phyloP scores from a whole-genome alignment of 768 basidiomycete species.

The Naganishia vishniacii region DNA sequence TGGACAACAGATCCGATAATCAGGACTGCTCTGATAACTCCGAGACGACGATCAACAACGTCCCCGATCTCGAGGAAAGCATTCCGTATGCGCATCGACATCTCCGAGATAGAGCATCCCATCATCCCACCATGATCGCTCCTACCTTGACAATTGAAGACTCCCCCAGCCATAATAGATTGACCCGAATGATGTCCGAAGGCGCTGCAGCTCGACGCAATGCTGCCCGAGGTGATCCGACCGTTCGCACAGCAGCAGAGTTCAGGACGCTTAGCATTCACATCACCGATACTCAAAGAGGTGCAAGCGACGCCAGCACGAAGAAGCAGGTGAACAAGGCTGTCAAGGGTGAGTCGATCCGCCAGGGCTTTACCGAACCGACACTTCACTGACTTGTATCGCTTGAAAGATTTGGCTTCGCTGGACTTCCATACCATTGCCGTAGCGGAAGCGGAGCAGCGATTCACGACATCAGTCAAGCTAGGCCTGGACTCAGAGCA shows the following conservation, averaged over 20 bases:
- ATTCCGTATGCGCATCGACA: neutral
- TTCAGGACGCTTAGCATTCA: conserved; percentile 54
- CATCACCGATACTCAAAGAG: conserved; percentile 42
- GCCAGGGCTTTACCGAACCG: neutral
- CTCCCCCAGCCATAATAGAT: neutral
- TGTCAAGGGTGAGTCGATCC: conserved; percentile 33
- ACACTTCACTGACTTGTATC: neutral
- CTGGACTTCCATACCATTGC: conserved; percentile 56
- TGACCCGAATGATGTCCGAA: neutral
- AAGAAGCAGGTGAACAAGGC: conserved; percentile 28
- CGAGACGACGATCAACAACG: neutral
- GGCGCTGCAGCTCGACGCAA: neutral
- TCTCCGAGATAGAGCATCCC: neutral
- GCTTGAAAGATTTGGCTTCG: conserved; percentile 36
- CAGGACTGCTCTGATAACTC: neutral
- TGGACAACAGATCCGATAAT: neutral
- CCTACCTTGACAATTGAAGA: neutral
- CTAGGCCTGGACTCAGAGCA: conserved; percentile 56
- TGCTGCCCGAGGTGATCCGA: conserved; percentile 25
- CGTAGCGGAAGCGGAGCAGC: conserved; percentile 51
- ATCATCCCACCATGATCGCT: neutral
- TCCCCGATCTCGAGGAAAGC: neutral
- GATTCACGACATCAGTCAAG: conserved; percentile 53
- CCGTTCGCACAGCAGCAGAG: conserved; percentile 38
- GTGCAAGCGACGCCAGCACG: neutral